Evolutionary conservation across 202 grass and related monocot genomes (phyloP).

Genomic region (Cymbopogon flexuosus): DNA sequence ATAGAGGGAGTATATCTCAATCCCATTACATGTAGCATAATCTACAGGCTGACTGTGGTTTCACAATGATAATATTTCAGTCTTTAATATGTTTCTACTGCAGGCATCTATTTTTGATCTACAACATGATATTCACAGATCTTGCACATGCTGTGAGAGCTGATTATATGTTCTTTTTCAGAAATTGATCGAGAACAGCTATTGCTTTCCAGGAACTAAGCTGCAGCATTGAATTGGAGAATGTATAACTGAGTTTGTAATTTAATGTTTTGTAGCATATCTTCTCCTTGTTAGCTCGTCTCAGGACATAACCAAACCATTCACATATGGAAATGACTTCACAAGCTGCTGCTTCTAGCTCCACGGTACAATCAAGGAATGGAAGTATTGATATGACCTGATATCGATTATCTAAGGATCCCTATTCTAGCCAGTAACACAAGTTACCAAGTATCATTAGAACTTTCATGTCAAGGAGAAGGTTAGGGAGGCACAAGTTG

Average conservation of each 20-base stretch:
- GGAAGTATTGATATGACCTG: slow-evolving; percentile 60
- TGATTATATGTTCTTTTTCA: background rate
- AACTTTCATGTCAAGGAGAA: too few species aligned
- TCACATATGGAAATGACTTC: slow-evolving; percentile 64
- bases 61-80: background rate
- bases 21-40: background rate
- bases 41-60: background rate
- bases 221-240: background rate
- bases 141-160: background rate
- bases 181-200: background rate
- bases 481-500: too few species aligned
- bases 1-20: background rate
- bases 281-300: slow-evolving; percentile 72
- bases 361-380: slow-evolving; percentile 35
- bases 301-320: slow-evolving; percentile 42
- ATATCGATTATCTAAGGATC: slow-evolving; percentile 64
- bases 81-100: background rate
- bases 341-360: slow-evolving; percentile 31
- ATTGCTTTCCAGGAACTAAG: background rate
- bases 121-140: background rate
- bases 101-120: background rate
- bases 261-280: slow-evolving; percentile 2
- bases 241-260: slow-evolving; percentile 27
- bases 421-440: background rate
- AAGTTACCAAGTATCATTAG: too few species aligned